A percentile compares a stretch with the other conserved stretches of the same genome.
phyloP scores from a whole-genome alignment of 1,139 yeast species.

The Magnusiomyces suaveolens region DNA sequence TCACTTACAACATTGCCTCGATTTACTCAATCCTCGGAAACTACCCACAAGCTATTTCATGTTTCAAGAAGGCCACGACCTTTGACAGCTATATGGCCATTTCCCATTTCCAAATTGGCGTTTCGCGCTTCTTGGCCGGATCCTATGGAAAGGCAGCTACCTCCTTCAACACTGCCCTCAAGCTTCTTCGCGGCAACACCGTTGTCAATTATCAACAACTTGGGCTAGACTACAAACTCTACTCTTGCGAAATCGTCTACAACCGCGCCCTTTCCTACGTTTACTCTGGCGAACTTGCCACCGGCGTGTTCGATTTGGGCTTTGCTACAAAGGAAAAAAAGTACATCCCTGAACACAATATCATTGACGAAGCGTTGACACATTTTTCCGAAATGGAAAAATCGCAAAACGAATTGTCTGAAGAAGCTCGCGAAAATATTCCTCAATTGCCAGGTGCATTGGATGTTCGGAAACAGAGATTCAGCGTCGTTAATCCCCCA shows the following conservation, averaged over 20 bases:
- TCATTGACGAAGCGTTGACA: conserved; percentile 20
- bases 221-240: conserved; percentile 20
- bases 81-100: conserved; percentile 21
- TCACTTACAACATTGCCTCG: conserved; percentile 18
- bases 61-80: conserved; percentile 16
- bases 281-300: conserved; percentile 17
- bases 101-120: conserved; percentile 22
- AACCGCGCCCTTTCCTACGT: conserved; percentile 21
- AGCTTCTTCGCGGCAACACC: conserved; percentile 20
- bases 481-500: conserved; percentile 13
- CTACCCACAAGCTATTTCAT: conserved; percentile 15
- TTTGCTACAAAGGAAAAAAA: conserved; percentile 20
- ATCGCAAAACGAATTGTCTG: conserved; percentile 1
- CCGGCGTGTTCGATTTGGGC: conserved; percentile 18
- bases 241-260: conserved; percentile 23
- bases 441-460: conserved; percentile 8
- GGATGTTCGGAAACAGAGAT: conserved; percentile 11
- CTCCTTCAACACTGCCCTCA: conserved; percentile 20
- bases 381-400: conserved; percentile 14
- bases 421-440: not conserved
- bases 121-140: conserved; percentile 19
- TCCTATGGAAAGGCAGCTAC: conserved; percentile 19
- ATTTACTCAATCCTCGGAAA: conserved; percentile 17
- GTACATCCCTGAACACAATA: conserved; percentile 17
- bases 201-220: conserved; percentile 22